phyloP scores from a whole-genome alignment of 1,139 yeast species.

The Saccharomyces hybrid region DNA sequence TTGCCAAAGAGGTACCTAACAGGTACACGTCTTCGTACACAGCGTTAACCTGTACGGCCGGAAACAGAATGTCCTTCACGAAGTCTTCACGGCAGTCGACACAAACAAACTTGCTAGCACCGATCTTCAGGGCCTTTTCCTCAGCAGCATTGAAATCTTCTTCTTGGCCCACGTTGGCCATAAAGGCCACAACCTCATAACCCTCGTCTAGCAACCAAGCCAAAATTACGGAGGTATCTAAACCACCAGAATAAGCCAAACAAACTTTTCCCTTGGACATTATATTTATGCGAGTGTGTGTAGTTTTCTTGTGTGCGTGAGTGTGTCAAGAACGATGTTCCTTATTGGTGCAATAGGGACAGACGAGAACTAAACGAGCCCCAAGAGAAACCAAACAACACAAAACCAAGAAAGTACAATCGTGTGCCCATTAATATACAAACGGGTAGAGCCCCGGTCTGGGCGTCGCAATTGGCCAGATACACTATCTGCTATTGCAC shows the following conservation, averaged over 20 bases:
- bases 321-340: neutral
- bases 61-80: slow-evolving; percentile 83
- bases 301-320: neutral
- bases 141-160: slow-evolving; percentile 98
- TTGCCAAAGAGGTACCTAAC: slow-evolving; percentile 93
- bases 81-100: slow-evolving; percentile 94
- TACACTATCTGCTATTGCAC: neutral
- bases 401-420: neutral
- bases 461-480: neutral
- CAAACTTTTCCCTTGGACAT: slow-evolving; percentile 98
- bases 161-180: slow-evolving; percentile 98
- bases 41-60: slow-evolving; percentile 95
- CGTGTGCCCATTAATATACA: neutral
- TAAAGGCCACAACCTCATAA: slow-evolving; percentile 94
- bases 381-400: neutral
- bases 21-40: slow-evolving; percentile 94
- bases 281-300: slow-evolving; percentile 7
- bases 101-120: slow-evolving; percentile 91
- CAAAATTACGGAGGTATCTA: slow-evolving; percentile 93
- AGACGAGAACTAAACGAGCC: neutral
- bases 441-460: neutral
- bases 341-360: neutral
- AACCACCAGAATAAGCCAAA: slow-evolving; percentile 98
- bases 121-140: slow-evolving; percentile 90
- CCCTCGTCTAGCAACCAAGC: slow-evolving; percentile 98